Percentiles rank a stretch among this genome's conserved stretches.
These are phyloP conservation scores for Angophora floribunda DNA, from an alignment of 345 rosid genomes.

Conservation along the genomic window DNA sequence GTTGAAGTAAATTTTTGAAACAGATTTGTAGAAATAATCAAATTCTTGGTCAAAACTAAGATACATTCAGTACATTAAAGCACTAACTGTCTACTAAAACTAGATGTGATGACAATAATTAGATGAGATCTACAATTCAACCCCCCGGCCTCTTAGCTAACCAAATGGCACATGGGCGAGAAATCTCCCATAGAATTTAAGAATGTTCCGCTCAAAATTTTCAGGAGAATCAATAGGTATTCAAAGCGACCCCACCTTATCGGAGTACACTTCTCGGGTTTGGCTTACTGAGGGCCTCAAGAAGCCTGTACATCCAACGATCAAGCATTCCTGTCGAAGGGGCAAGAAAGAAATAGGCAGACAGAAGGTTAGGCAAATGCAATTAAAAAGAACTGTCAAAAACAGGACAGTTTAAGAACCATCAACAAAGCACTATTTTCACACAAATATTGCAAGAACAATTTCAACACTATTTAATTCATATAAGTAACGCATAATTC, in stretches of 20 bases:
- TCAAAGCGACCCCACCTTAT: neutral
- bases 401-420: neutral
- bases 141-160: neutral
- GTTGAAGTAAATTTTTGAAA: neutral
- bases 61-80: neutral
- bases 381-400: neutral
- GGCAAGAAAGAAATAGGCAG: neutral
- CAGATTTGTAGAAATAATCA: neutral
- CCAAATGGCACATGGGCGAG: neutral
- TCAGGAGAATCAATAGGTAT: neutral
- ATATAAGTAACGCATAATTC: neutral
- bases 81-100: neutral
- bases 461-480: neutral
- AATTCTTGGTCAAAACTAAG: neutral
- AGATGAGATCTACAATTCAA: neutral
- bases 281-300: conserved; percentile 57
- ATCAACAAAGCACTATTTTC: neutral
- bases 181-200: neutral
- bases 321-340: conserved; percentile 74
- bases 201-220: neutral
- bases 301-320: conserved; percentile 89
- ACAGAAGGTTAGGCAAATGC: neutral
- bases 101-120: neutral
- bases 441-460: neutral
- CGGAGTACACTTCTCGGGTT: conserved; percentile 6